Evolutionary conservation across 1,139 yeast genomes (phyloP), one percentile per base, ranked within the genome.

Genomic region (Candida tetrigidarum): DNA sequence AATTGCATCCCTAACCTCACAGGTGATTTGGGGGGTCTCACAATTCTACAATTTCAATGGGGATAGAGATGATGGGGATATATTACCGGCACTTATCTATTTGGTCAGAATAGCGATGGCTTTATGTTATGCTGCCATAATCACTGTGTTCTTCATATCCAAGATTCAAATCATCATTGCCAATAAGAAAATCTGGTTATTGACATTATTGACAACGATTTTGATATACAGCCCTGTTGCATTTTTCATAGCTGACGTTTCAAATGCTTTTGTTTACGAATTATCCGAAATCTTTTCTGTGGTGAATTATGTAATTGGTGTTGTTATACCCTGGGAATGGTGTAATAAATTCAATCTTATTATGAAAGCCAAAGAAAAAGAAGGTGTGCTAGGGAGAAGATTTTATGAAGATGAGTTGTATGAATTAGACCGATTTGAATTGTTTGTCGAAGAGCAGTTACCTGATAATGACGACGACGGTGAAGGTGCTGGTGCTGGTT

Each of bases 271-370:
- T 80, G 81, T 86, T 11, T 80, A 80, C 50, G 86, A 84, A 50
- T 74, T 89, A 55, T 82, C 91, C 10, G 92, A 86, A 54, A 70
- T 87, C 37, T 84, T 86, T 58, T 83, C 86, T 35, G 81, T 89
- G 30, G 84, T 86, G 1, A 77, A 85, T 7, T 86, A 84, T 59
- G 83, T 86, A n/a, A 74, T 85, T 23, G 78, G 89, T 42, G 87
- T 87, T 37, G 86, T 87, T 5, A 75, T 86, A 14, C 90, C 89
- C 0, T 89, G 96, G 96, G 95, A 86, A 63, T 89, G 96, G 96
- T 80, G 89, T 50, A 90, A 87, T 58, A 75, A 88, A 50, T 77
- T 85, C 43, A 78, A 79, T 48, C 67, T 76, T 11, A 66, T 84
- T 23, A 85, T 84, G 67, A 79, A 79, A 53, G 74, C 74, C n/a